A percentile compares a stretch with the other conserved stretches of the same genome.
phyloP scores from a whole-genome alignment of 108 stramenopile genomes.

The Cyclotella baltica region DNA sequence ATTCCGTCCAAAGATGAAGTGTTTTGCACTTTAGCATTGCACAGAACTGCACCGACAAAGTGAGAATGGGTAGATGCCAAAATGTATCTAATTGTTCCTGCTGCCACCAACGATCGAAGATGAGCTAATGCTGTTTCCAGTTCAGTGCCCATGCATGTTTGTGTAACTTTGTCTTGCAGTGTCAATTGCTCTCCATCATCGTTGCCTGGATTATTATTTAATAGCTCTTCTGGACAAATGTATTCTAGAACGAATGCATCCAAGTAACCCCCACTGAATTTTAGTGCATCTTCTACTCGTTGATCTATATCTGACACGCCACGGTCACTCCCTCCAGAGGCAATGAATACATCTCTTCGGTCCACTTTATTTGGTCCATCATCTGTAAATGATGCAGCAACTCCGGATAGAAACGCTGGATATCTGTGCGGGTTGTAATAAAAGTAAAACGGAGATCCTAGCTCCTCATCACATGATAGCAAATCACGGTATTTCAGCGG shows the following conservation, averaged over 20 bases:
- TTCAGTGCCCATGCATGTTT: conserved; percentile 7
- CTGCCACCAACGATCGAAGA: conserved; percentile 17
- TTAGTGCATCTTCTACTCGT: conserved; percentile 38
- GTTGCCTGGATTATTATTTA: background rate
- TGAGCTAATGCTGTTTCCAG: conserved; percentile 23
- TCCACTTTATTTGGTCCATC: background rate
- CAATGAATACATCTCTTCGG: conserved; percentile 45
- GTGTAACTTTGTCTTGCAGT: background rate
- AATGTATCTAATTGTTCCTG: conserved; percentile 39
- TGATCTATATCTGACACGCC: conserved; percentile 22
- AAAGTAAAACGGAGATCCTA: conserved; percentile 47
- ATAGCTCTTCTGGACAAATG: conserved; percentile 43
- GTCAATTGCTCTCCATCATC: background rate
- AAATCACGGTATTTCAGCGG: conserved; percentile 28
- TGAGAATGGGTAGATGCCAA: conserved; percentile 50
- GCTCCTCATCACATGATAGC: conserved; percentile 15
- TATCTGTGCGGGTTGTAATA: conserved; percentile 59
- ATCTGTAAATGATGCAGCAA: conserved; percentile 22
- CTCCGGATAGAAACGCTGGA: conserved; percentile 47
- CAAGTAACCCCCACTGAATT: conserved; percentile 43
- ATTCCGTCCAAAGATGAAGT: conserved; percentile 16
- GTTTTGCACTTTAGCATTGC: background rate
- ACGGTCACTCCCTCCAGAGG: conserved; percentile 41
- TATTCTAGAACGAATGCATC: conserved; percentile 52
- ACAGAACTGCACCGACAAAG: conserved; percentile 34